Conservation (phyloP, 192 early-diverging fungal species). For the Entomortierella parvispora region DNA sequence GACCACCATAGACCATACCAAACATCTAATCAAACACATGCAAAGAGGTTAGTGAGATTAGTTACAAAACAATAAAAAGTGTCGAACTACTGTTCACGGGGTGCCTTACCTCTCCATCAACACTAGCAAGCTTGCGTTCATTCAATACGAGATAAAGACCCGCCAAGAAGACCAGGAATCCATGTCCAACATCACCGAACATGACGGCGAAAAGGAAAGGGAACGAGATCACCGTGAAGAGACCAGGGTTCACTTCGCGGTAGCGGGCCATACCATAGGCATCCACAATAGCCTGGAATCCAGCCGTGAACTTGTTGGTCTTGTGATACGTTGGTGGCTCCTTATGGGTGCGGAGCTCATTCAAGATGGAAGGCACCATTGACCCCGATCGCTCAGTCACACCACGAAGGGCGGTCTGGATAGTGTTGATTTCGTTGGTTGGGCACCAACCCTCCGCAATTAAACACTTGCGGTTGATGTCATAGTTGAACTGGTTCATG, state of each 20-base stretch:
- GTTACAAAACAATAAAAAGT: not conserved
- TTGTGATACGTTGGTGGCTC: conserved; percentile 95
- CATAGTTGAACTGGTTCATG: conserved; percentile 97
- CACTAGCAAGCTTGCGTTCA: conserved; percentile 82
- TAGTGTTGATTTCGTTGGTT: conserved; percentile 80
- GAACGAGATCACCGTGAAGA: conserved; percentile 97
- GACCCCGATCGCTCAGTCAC: conserved; percentile 82
- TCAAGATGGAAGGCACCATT: conserved; percentile 87
- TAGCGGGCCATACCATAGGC: conserved; percentile 97
- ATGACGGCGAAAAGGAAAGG: conserved; percentile 99
- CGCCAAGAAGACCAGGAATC: conserved; percentile 82
- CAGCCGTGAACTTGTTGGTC: conserved; percentile 96
- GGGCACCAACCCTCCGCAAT: conserved; percentile 99
- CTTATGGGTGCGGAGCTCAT: conserved; percentile 85
- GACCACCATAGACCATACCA: conserved; percentile 91
- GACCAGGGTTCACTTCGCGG: conserved; percentile 97
- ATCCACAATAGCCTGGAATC: conserved; percentile 97
- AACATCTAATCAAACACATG: conserved; percentile 67
- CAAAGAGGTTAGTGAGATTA: not conserved
- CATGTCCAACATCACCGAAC: conserved; percentile 99
- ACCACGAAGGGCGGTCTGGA: conserved; percentile 85
- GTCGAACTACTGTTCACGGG: not conserved
- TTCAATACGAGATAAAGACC: conserved; percentile 80
- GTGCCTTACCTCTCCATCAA: conserved; percentile 78
- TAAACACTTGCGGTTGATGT: conserved; percentile 89